A percentile compares a stretch with the other conserved stretches of the same genome.
Conservation (phyloP, 1,284 basidiomycete genomes). For the Microstroma glucosiphilum region DNA sequence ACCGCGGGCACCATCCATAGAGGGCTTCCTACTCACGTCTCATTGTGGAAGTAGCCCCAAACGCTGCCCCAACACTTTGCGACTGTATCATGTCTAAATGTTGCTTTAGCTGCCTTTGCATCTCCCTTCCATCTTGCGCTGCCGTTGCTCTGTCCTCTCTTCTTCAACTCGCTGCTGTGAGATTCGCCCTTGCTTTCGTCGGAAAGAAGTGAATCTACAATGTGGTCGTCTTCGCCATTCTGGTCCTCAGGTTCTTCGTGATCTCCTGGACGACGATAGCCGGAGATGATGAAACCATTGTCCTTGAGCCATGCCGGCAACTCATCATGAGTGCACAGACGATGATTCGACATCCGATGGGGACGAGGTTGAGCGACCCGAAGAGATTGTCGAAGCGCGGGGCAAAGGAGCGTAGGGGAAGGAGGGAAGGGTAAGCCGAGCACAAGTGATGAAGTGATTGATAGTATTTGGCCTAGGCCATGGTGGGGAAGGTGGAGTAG, state of each 20-base stretch:
- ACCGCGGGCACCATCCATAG: background rate
- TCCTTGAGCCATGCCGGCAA: conserved; percentile 27
- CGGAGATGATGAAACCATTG: conserved; percentile 40
- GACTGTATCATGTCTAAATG: conserved; percentile 37
- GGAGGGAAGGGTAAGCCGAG: too few species aligned
- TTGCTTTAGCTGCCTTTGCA: conserved; percentile 6
- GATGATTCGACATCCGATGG: background rate
- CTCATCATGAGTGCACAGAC: conserved; percentile 12
- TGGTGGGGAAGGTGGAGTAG: too few species aligned
- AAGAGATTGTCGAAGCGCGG: too few species aligned
- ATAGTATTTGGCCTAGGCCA: too few species aligned
- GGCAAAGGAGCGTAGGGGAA: too few species aligned
- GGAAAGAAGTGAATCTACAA: background rate
- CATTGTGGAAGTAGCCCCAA: conserved; percentile 50
- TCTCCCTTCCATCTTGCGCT: conserved; percentile 14
- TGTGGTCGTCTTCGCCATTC: background rate
- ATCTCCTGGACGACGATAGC: conserved; percentile 43
- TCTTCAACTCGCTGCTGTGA: background rate
- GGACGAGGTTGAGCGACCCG: too few species aligned
- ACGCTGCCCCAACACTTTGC: conserved; percentile 44
- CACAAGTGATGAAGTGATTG: too few species aligned
- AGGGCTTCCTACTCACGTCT: conserved; percentile 28
- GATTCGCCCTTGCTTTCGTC: background rate
- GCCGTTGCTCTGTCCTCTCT: background rate
- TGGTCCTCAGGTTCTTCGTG: background rate